Base-by-base conservation (phyloP, 176 grass and related monocot genomes). In the Pharus latifolius region DNA sequence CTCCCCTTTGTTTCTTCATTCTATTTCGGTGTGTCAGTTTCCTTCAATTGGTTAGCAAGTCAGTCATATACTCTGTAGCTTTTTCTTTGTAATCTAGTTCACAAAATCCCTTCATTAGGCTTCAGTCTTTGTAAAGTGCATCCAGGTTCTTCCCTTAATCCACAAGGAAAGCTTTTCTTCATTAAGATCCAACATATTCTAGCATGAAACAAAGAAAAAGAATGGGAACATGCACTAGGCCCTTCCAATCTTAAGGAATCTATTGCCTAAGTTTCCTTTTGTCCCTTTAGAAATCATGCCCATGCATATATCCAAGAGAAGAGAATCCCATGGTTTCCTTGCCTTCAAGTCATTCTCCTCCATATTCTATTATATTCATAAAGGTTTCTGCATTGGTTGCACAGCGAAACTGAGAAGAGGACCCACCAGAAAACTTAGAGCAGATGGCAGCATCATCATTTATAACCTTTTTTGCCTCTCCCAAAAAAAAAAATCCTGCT, bases 101-200 rank as follows among this genome's bases (percentile, higher is more conserved):
- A 61, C 6, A 5, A 26, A 85, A 63, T 6, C 55, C 38, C 65
- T 61, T 55, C 62, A 43, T 58, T 58, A 76, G 42, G 31, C 64
- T 80, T 33, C 64, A 58, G 30, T 80, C 15, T 70, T 65, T 70
- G 25, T 30, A 86, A 76, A 86, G 83, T 29, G 77, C 69, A 59
- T 64, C 59, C 27, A 82, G 77, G 84, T 96, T 88, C 91, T 85
- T 96, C 72, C 69, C 91, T 96, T 96, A 73, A 83, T 85, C 17
- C 70, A 80, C 84, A 96, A 96, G 91, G 65, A 91, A 91, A 76
- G 69, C 65, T 63, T 69, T 79, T 59, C 7, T 10, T 68, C 41
- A 70, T 70, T 69, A 80, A 80, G 31, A 63, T 31, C 59, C 57
- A 25, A 70, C 50, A 72, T 67, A 56, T 72, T 54, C 19, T 72